Percentiles rank a stretch among this genome's conserved stretches.
phyloP scores from a whole-genome alignment of 306 rosid species.

The Vigna unguiculata region DNA sequence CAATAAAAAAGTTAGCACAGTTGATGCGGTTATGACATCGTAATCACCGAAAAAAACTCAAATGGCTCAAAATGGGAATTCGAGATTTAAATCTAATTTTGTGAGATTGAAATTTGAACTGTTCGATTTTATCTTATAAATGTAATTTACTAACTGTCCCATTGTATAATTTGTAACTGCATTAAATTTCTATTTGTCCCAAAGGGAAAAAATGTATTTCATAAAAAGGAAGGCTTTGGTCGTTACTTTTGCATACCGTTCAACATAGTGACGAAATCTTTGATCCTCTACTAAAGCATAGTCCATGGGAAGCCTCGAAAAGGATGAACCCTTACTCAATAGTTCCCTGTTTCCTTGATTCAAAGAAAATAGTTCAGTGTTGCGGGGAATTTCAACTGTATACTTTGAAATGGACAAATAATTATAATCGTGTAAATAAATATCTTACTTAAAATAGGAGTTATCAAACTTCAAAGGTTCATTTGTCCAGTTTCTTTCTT shows the following conservation, averaged over 20 bases:
- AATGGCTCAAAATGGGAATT: not conserved
- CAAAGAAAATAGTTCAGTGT: not conserved
- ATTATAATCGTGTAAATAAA: not conserved
- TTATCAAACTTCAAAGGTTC: constrained; percentile 65
- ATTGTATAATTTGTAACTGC: not conserved
- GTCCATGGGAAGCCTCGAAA: constrained; percentile 64
- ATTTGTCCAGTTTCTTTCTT: not conserved
- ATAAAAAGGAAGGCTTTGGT: not conserved
- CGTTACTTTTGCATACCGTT: constrained; percentile 59
- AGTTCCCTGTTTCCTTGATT: constrained; percentile 55
- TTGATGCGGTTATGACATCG: not conserved
- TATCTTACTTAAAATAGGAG: constrained; percentile 71
- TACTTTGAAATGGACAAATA: not conserved
- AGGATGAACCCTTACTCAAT: constrained; percentile 41
- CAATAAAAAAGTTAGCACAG: not conserved
- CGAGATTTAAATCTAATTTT: not conserved
- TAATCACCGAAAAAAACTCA: not conserved
- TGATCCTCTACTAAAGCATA: constrained; percentile 58
- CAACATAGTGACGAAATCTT: constrained; percentile 52
- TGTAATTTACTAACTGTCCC: not conserved
- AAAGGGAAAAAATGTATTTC: no score
- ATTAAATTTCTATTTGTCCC: not conserved
- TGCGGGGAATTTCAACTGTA: not conserved
- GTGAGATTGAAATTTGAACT: not conserved
- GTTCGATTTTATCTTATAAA: not conserved